Evolutionary conservation across 805 yeast species (phyloP).

Genomic region (Metschnikowia colocasiae): DNA sequence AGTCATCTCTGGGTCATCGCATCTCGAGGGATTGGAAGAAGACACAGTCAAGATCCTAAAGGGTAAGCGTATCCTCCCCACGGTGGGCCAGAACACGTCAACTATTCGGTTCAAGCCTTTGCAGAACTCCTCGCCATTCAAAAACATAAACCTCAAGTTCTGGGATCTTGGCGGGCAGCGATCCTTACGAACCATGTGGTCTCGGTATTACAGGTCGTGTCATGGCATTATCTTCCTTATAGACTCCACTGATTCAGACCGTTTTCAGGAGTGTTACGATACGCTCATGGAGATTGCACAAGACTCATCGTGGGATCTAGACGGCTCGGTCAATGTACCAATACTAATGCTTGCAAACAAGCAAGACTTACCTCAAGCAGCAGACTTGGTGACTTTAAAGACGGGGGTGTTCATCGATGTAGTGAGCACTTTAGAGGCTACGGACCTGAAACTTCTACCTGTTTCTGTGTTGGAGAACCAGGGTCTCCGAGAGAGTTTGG

Average conservation of each 20-base stretch:
- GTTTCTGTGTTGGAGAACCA: slow-evolving; percentile 81
- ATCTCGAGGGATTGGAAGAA: slow-evolving; percentile 14
- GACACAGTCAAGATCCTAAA: slow-evolving; percentile 27
- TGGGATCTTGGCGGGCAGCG: slow-evolving; percentile 99
- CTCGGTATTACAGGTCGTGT: slow-evolving; percentile 75
- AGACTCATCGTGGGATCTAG: slow-evolving; percentile 39
- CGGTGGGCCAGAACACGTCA: slow-evolving; percentile 87
- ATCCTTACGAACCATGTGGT: slow-evolving; percentile 81
- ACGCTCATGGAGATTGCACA: slow-evolving; percentile 49
- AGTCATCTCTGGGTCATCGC: slow-evolving; percentile 11
- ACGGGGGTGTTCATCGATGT: slow-evolving; percentile 77
- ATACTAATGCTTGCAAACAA: slow-evolving; percentile 93
- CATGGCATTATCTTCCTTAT: slow-evolving; percentile 92
- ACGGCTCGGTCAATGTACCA: slow-evolving; percentile 60
- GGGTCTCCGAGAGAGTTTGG: slow-evolving; percentile 82
- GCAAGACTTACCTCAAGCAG: slow-evolving; percentile 64
- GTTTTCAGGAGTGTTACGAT: slow-evolving; percentile 78
- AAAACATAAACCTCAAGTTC: slow-evolving; percentile 59
- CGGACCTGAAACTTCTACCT: slow-evolving; percentile 87
- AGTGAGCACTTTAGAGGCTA: slow-evolving; percentile 81
- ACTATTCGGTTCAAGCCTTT: slow-evolving; percentile 29
- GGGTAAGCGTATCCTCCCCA: slow-evolving; percentile 71
- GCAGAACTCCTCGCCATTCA: slow-evolving; percentile 31
- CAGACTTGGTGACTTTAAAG: slow-evolving; percentile 55
- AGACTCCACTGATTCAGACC: slow-evolving; percentile 80